phyloP scores from a whole-genome alignment of 129 eudicot genomes.

The Lactuca sativa region DNA sequence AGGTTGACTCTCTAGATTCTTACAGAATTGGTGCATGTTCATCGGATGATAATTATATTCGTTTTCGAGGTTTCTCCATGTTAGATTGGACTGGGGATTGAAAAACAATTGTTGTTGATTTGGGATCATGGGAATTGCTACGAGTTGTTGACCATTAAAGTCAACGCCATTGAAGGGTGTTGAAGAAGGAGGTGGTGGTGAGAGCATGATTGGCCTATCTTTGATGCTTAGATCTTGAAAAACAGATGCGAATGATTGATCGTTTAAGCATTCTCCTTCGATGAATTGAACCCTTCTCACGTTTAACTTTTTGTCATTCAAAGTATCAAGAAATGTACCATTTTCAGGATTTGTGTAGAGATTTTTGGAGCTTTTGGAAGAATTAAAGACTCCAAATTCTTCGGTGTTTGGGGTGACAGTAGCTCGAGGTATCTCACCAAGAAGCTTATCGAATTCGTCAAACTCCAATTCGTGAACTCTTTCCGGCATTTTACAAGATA shows the following conservation, averaged over 20 bases:
- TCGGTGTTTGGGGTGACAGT: conserved; percentile 41
- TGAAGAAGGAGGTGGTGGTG: conserved; percentile 31
- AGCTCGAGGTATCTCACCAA: conserved; percentile 59
- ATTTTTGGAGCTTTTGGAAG: conserved; percentile 33
- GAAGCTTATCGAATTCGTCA: conserved; percentile 62
- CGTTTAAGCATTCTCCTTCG: conserved; percentile 42
- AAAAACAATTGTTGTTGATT: conserved; percentile 38
- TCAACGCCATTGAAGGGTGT: conserved; percentile 35
- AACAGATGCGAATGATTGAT: conserved; percentile 44
- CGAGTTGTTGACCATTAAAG: conserved; percentile 38
- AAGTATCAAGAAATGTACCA: conserved; percentile 31
- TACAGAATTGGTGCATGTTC: conserved; percentile 46
- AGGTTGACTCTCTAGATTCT: conserved; percentile 39
- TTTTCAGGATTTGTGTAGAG: conserved; percentile 31
- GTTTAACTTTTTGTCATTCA: conserved; percentile 36
- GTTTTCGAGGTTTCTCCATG: conserved; percentile 48
- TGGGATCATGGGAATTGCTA: conserved; percentile 44
- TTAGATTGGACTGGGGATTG: conserved; percentile 40
- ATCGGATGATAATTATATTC: conserved; percentile 32
- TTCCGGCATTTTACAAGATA: conserved; percentile 46
- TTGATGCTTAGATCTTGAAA: conserved; percentile 53
- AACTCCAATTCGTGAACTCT: conserved; percentile 47
- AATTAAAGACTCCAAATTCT: conserved; percentile 30
- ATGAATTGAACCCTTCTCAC: conserved; percentile 32
- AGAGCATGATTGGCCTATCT: conserved; percentile 39